Evolutionary conservation across 768 basidiomycete genomes (phyloP).

Genomic region (Neoboletus brunneissimus): DNA sequence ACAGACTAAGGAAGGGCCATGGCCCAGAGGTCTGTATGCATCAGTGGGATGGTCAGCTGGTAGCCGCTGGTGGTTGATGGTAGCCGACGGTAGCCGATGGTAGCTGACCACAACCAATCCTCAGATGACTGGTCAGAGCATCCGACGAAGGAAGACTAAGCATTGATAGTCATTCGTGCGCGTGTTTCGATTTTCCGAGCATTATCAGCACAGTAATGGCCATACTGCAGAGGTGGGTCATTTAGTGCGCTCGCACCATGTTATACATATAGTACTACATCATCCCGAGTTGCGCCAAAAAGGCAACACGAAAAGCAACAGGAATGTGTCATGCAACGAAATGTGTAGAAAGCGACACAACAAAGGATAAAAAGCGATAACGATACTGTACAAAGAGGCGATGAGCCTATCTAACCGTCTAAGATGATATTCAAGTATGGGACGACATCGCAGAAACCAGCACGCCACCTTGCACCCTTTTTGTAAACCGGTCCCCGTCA

Average conservation of each 20-base stretch:
- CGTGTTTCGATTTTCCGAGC: conserved; percentile 13
- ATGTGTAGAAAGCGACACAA: background rate
- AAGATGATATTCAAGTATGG: conserved; percentile 13
- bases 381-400: conserved; percentile 26
- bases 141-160: background rate
- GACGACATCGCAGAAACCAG: conserved; percentile 13
- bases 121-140: background rate
- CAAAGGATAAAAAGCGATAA: conserved; percentile 22
- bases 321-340: background rate
- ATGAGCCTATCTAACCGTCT: conserved; percentile 3
- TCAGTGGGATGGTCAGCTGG: too few species aligned
- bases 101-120: too few species aligned
- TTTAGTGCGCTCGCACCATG: background rate
- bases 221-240: conserved; percentile 7
- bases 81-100: too few species aligned
- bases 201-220: background rate
- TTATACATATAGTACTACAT: background rate
- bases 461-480: conserved; percentile 19
- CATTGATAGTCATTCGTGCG: background rate
- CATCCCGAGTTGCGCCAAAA: background rate
- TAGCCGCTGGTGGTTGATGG: too few species aligned
- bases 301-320: background rate
- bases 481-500: conserved; percentile 24
- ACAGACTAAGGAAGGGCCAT: background rate
- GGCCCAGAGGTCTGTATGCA: conserved; percentile 1